These are phyloP conservation scores for Rheum nobile DNA, from an alignment of 148 eudicot genomes.

Conservation along the genomic window DNA sequence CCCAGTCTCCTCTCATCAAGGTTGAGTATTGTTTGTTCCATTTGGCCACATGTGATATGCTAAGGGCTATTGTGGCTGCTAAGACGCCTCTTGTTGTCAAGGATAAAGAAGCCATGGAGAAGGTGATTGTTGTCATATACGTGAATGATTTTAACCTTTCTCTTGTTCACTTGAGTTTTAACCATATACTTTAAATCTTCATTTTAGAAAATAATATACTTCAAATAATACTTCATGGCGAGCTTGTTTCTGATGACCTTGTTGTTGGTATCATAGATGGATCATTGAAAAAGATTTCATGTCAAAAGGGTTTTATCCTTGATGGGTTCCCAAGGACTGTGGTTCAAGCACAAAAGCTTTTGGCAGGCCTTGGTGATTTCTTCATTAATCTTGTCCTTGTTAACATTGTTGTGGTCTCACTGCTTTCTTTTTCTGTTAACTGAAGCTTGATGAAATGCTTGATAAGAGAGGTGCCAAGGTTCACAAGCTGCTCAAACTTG, in stretches of 20 bases:
- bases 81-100: slow-evolving; percentile 79
- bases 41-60: slow-evolving; percentile 95
- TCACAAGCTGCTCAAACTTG: slow-evolving; percentile 84
- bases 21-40: slow-evolving; percentile 94
- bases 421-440: background rate
- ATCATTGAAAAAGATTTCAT: slow-evolving; percentile 81
- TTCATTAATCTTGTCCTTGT: background rate
- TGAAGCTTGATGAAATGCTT: too few species aligned
- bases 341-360: slow-evolving; percentile 79
- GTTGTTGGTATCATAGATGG: slow-evolving; percentile 92
- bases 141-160: background rate
- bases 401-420: background rate
- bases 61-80: slow-evolving; percentile 95
- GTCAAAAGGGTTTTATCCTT: slow-evolving; percentile 89
- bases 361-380: background rate
- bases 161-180: background rate
- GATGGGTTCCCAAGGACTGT: slow-evolving; percentile 97
- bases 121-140: too few species aligned
- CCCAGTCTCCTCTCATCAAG: slow-evolving; percentile 91
- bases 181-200: background rate
- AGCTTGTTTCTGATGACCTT: slow-evolving; percentile 81
- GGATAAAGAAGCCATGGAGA: slow-evolving; percentile 96
- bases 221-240: slow-evolving; percentile 33
- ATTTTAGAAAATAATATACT: slow-evolving; percentile 28
- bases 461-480: too few species aligned